These are phyloP conservation scores for Pistacia vera DNA, from an alignment of 345 rosid species.

Conservation along the genomic window DNA sequence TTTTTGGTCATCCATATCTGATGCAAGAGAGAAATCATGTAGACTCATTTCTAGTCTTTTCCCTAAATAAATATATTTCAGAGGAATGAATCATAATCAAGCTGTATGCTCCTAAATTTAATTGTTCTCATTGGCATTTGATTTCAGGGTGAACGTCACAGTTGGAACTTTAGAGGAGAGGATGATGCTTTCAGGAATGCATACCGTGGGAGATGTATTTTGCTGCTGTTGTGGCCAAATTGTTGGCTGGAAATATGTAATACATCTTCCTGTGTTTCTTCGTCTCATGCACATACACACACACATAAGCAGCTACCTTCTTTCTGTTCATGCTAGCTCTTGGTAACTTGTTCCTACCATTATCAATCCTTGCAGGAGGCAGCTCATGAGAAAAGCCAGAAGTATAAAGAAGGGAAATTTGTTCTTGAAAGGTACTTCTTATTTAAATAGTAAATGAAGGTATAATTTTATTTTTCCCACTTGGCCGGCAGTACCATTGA, in stretches of 20 bases:
- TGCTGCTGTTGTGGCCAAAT: slow-evolving; percentile 91
- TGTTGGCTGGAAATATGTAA: slow-evolving; percentile 96
- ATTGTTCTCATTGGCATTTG: slow-evolving; percentile 14
- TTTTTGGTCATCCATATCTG: neutral
- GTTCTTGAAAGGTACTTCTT: slow-evolving; percentile 75
- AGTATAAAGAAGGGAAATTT: slow-evolving; percentile 82
- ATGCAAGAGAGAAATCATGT: neutral
- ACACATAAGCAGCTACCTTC: neutral
- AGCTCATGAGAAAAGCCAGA: slow-evolving; percentile 72
- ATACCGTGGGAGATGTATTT: slow-evolving; percentile 80
- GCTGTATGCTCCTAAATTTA: neutral
- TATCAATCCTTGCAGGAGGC: slow-evolving; percentile 48
- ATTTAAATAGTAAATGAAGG: slow-evolving; percentile 2
- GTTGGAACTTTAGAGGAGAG: slow-evolving; percentile 74
- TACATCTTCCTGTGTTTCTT: slow-evolving; percentile 15
- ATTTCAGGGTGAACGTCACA: slow-evolving; percentile 69
- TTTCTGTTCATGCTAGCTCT: neutral
- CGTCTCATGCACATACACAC: neutral
- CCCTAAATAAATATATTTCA: neutral
- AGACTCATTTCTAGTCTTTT: neutral
- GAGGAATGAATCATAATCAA: neutral
- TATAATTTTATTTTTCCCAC: neutral
- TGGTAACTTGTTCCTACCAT: neutral
- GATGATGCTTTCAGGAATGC: slow-evolving; percentile 78
- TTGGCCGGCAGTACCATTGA: neutral